phyloP scores from a whole-genome alignment of 2,329 filamentous ascomycete species.

The Myriosclerotinia scirpicola region DNA sequence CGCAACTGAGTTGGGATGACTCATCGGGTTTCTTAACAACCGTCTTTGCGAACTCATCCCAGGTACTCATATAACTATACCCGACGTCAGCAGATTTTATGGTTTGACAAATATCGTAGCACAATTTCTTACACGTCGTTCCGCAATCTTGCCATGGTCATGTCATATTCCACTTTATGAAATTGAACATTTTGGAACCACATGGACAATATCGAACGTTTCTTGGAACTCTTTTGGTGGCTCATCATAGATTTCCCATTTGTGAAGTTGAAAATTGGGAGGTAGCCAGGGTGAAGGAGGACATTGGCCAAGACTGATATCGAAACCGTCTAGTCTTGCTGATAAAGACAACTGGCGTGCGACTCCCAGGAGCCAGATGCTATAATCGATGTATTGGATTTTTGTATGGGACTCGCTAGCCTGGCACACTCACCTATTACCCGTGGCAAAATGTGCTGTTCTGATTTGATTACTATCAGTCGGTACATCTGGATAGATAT shows the following conservation, averaged over 20 bases:
- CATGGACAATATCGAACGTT: not conserved
- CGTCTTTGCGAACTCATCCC: not conserved
- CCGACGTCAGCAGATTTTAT: not conserved
- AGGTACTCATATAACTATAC: not conserved
- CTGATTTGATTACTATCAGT: no score
- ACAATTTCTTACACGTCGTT: not conserved
- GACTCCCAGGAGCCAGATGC: no score
- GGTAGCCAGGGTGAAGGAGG: not conserved
- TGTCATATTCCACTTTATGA: not conserved
- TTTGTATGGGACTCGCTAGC: no score
- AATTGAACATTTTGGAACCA: not conserved
- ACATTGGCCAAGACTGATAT: not conserved
- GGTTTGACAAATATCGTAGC: accelerated
- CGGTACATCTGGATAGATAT: no score
- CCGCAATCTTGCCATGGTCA: not conserved
- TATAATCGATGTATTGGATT: no score
- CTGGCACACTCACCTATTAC: no score
- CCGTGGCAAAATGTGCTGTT: no score
- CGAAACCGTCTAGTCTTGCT: no score
- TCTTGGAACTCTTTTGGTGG: not conserved
- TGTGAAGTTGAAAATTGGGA: not conserved
- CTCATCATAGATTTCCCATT: not conserved
- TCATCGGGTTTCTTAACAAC: not conserved
- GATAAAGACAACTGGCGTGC: no score
- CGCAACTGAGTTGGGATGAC: not conserved